Evolutionary conservation across 768 basidiomycete species (phyloP), one percentile per base, ranked within the genome.

Genomic region (Mycena latifolia): DNA sequence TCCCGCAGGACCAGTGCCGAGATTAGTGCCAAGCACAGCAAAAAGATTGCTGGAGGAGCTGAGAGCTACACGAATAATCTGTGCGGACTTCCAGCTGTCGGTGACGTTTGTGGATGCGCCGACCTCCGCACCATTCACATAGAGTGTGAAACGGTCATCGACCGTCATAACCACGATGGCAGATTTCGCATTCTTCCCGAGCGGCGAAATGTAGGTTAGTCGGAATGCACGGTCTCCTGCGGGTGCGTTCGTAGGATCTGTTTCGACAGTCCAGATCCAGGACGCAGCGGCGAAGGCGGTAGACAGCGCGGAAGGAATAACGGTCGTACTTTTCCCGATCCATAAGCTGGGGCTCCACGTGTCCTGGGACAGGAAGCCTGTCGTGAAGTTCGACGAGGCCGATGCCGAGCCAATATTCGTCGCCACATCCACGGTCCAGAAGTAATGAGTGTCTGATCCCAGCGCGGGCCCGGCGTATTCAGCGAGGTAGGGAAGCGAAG

Each of bases 201-300:
- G 5, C 10, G 45, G 45, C 22, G 45, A 24, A 22, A 22, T 25
- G 24, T 46, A 46, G 22, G 24, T 5, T 22, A 6, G 24, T 14
- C 45, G 45, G 45, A 46, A 25, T 8, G 45, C 24, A 10, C n/a
- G 22, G 14, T 46, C 45, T 7, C 24, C 45, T 25, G 45, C 8
- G 5, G 45, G 45, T 12, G 68, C 65, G 50, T 48, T 58, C 18
- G 67, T 61, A 3, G 37, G 45, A 14, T 28, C 31, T 9, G 55
- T n/a, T 62, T 76, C 76, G 8, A 61, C 24, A 1, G 76, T 75
- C 76, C 76, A 78, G 24, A 78, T 78, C 76, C 77, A 77, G 2
- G 71, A 74, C 20, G 71, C 61, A 22, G 55, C 29, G 2, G 55
- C 55, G 46, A 77, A 75, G 20, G 69, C 63, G 17, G 67, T 52